Evolutionary conservation across 2,329 filamentous ascomycete genomes (phyloP), one percentile per base, ranked within the genome.

Genomic region (Cladosporium phlei): DNA sequence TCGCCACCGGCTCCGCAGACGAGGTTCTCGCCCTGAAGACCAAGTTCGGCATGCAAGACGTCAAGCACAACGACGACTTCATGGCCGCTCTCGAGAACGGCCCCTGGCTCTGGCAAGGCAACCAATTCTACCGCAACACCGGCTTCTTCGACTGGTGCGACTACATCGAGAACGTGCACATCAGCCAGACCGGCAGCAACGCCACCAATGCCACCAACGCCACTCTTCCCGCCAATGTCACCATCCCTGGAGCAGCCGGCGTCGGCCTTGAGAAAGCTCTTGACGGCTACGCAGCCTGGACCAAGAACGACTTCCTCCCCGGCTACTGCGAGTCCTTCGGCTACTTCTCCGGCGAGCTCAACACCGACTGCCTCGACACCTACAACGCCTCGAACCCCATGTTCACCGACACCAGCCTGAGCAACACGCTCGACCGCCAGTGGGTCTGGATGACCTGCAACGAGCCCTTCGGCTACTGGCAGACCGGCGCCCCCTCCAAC

Each of bases 401-500:
- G 2, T 82, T 68, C 62, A 75, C 71, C 3, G 76, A 83, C 58
- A 62, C 58, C 14, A 66, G 63, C 2, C 64, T 75, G 4, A 53
- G 52, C 38, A 81, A 82, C 57, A 45, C 56, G 0, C 55, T 66
- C 25, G 69, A 76, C 52, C 64, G 77, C 0, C 76, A 79, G 51
- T 83, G 78, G 78, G 59, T 68, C 6, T 83, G 79, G 79, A 71
- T 81, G 62, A 68, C 73, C 2, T 83, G 80, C 68, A 82, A 83
- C 57, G 77, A 83, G 59, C 78, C 79, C n/a, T 74, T 78, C 48
- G 74, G 66, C 46, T 78, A 72, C 61, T 81, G 73, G 71, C 75
- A 79, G 59, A 71, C 72, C 50, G 74, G 73, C 16, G 76, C 76
- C 5, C 77, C 78, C 0, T 37, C 56, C 3, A 62, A 58, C 46